phyloP scores from a whole-genome alignment of 2,329 filamentous ascomycete genomes.

The Cercospora sp. region DNA sequence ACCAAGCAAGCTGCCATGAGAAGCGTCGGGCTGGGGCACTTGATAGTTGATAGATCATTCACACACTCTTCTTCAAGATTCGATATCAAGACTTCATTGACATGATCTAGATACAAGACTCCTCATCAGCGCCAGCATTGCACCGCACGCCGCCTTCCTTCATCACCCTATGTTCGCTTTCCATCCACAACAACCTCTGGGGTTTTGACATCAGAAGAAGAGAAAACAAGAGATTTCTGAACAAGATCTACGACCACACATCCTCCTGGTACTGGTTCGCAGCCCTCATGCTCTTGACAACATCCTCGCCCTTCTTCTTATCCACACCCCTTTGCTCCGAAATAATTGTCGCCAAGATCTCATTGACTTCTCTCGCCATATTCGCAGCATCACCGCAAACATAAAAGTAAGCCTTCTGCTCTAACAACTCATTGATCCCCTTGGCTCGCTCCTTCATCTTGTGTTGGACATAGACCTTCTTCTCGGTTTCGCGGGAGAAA shows the following conservation, averaged over 20 bases:
- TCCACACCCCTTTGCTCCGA: constrained; percentile 78
- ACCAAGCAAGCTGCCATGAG: too few relatives aligned
- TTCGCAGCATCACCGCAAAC: constrained; percentile 97
- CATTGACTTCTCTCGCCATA: constrained; percentile 60
- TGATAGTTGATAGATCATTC: too few relatives aligned
- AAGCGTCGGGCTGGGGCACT: too few relatives aligned
- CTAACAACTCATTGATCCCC: constrained; percentile 82
- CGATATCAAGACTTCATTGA: background rate
- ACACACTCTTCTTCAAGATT: too few relatives aligned
- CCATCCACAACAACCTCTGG: background rate
- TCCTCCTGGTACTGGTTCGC: constrained; percentile 94
- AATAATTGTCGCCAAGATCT: constrained; percentile 82
- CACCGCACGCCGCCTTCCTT: background rate
- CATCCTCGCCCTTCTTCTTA: constrained; percentile 86
- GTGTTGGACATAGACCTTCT: constrained; percentile 98
- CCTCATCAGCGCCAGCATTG: background rate
- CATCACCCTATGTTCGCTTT: background rate
- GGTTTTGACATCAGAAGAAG: background rate
- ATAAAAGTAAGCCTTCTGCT: constrained; percentile 90
- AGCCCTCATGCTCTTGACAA: constrained; percentile 94
- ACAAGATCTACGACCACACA: constrained; percentile 58
- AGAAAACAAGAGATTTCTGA: background rate
- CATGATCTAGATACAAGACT: background rate
- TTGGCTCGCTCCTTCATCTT: constrained; percentile 78
- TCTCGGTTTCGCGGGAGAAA: constrained; percentile 82